Percentiles rank a stretch among this genome's conserved stretches.
phyloP scores from a whole-genome alignment of 192 early-diverging fungal genomes.

The Linderina pennispora region DNA sequence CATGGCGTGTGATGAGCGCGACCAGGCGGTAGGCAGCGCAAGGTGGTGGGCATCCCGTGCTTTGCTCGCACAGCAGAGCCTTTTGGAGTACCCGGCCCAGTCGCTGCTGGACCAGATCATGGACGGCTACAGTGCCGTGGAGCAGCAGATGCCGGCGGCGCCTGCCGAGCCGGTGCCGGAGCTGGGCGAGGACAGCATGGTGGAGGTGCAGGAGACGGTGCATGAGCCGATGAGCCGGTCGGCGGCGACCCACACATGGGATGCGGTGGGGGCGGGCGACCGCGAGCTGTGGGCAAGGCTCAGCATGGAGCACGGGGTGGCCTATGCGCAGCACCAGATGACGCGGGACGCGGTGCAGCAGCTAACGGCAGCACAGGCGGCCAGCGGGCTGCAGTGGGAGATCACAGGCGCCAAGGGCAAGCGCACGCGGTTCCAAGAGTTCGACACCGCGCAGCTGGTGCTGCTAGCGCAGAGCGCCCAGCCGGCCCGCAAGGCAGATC shows the following conservation, averaged over 20 bases:
- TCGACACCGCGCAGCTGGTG: constrained; percentile 86
- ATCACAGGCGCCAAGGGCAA: constrained; percentile 85
- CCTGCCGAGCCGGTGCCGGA: constrained; percentile 4
- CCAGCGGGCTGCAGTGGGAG: constrained; percentile 76
- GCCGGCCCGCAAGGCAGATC: constrained; percentile 12
- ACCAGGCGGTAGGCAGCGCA: constrained; percentile 21
- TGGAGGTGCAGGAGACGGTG: neutral
- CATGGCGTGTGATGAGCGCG: constrained; percentile 20
- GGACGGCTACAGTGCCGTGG: constrained; percentile 3
- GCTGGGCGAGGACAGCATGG: neutral
- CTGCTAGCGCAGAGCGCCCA: constrained; percentile 75
- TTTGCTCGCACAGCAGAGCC: constrained; percentile 68
- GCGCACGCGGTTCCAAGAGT: constrained; percentile 89
- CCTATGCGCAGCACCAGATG: constrained; percentile 71
- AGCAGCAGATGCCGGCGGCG: constrained; percentile 10
- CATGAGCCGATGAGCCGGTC: neutral
- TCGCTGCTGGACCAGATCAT: constrained; percentile 52
- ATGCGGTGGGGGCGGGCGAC: constrained; percentile 1
- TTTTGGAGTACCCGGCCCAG: constrained; percentile 43
- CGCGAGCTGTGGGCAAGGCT: constrained; percentile 54
- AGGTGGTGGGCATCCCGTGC: constrained; percentile 74
- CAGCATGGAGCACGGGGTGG: constrained; percentile 73
- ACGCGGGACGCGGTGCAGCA: constrained; percentile 57
- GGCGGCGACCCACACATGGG: constrained; percentile 1
- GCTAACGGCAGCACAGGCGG: constrained; percentile 69